Percentiles rank a stretch among this genome's conserved stretches.
Evolutionary conservation across 768 basidiomycete species (phyloP).

Genomic region (Serendipita sp.): DNA sequence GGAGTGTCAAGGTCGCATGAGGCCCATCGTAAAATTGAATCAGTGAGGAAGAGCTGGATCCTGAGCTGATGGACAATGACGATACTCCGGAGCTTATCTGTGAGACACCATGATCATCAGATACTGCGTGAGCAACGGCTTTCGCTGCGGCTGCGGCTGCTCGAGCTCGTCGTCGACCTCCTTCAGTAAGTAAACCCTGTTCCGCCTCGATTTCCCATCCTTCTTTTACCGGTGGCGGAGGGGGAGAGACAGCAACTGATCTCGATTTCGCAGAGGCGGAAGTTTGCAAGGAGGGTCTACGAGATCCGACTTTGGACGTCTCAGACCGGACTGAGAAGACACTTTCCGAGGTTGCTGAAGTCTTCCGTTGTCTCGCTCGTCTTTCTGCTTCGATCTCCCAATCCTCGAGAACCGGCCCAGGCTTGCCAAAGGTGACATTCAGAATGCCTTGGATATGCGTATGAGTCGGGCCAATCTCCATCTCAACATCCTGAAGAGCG

Average conservation of each 20-base stretch:
- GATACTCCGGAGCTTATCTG: background rate
- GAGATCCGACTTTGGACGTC: constrained; percentile 10
- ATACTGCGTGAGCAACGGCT: constrained; percentile 19
- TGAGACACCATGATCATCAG: constrained; percentile 34
- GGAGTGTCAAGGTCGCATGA: constrained; percentile 6
- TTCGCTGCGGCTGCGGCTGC: constrained; percentile 32
- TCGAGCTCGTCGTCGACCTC: constrained; percentile 48
- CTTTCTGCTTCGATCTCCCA: constrained; percentile 67
- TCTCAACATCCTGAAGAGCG: constrained; percentile 37
- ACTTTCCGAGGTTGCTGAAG: constrained; percentile 15
- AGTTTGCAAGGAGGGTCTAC: constrained; percentile 8
- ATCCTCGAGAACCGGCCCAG: constrained; percentile 43
- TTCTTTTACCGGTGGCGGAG: constrained; percentile 34
- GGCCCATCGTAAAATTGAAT: constrained; percentile 7
- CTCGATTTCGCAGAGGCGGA: constrained; percentile 9
- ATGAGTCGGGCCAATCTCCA: constrained; percentile 33
- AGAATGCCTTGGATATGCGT: constrained; percentile 37
- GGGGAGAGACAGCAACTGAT: background rate
- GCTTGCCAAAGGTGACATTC: constrained; percentile 52
- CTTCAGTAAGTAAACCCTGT: constrained; percentile 58
- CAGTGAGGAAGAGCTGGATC: background rate
- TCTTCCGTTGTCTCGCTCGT: background rate
- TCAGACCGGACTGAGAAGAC: constrained; percentile 16
- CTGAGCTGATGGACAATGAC: constrained; percentile 30
- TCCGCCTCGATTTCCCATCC: constrained; percentile 72